Conservation (phyloP, 352 stramenopile genomes). For the Phytopythium kandeliae region DNA sequence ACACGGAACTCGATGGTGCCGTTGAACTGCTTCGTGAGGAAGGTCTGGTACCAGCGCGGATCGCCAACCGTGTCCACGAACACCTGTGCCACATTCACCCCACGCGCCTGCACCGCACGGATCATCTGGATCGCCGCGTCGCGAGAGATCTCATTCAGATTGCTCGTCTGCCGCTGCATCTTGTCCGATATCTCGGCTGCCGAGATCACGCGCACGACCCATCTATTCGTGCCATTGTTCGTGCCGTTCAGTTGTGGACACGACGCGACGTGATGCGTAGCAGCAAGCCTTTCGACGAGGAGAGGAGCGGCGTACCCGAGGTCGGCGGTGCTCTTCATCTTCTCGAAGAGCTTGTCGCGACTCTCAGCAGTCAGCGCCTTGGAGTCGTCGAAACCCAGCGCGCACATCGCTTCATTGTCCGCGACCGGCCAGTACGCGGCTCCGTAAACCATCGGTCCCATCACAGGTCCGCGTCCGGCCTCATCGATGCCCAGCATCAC, state of each 20-base stretch:
- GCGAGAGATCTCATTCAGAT: conserved; percentile 94
- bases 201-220: conserved; percentile 88
- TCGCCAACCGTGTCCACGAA: conserved; percentile 96
- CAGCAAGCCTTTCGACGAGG: too few species aligned
- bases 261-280: too few species aligned
- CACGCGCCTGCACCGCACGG: conserved; percentile 79
- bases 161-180: conserved; percentile 89
- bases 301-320: conserved; percentile 38
- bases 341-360: conserved; percentile 83
- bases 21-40: conserved; percentile 89
- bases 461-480: conserved; percentile 89
- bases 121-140: conserved; percentile 93
- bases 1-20: conserved; percentile 91
- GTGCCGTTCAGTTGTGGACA: too few species aligned
- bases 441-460: conserved; percentile 95
- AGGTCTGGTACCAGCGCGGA: conserved; percentile 86
- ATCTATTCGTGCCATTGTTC: too few species aligned
- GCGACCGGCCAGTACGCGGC: conserved; percentile 87
- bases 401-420: conserved; percentile 70
- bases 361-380: conserved; percentile 89
- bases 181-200: conserved; percentile 93
- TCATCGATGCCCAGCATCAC: conserved; percentile 95
- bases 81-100: conserved; percentile 84
- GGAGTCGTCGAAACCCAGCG: conserved; percentile 93
- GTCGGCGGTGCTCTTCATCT: conserved; percentile 69